Evolutionary conservation across 805 yeast species (phyloP).

Genomic region (Candida manassasensis): DNA sequence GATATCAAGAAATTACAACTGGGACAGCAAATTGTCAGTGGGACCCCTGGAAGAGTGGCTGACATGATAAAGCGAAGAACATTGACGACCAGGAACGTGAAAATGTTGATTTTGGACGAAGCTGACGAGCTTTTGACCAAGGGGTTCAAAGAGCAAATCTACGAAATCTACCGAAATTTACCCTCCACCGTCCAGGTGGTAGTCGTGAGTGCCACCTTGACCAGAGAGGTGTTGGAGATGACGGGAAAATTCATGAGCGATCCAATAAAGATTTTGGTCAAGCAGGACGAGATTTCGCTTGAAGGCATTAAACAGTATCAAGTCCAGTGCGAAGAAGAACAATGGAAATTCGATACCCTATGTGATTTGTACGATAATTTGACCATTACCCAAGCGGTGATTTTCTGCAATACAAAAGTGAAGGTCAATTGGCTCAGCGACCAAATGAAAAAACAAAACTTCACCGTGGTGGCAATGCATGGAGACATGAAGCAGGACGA

Average conservation of each 20-base stretch:
- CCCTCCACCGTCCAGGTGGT: conserved; percentile 91
- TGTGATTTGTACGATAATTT: conserved; percentile 93
- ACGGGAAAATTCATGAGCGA: conserved; percentile 88
- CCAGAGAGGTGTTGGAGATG: conserved; percentile 85
- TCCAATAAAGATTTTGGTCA: conserved; percentile 91
- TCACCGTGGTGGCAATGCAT: conserved; percentile 94
- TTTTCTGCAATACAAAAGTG: conserved; percentile 93
- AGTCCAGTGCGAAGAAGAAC: conserved; percentile 87
- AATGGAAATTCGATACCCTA: conserved; percentile 89
- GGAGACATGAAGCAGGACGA: conserved; percentile 96
- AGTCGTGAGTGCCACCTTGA: conserved; percentile 90
- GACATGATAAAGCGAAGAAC: conserved; percentile 87
- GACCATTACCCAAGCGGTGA: conserved; percentile 95
- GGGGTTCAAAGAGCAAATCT: conserved; percentile 94
- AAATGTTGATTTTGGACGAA: conserved; percentile 90
- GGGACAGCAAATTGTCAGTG: conserved; percentile 90
- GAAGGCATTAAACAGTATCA: conserved; percentile 94
- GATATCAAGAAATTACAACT: conserved; percentile 70
- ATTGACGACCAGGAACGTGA: conserved; percentile 67
- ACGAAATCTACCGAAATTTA: conserved; percentile 79
- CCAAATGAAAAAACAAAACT: conserved; percentile 72
- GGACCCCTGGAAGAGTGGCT: conserved; percentile 93
- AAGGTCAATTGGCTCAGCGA: conserved; percentile 90
- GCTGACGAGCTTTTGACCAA: conserved; percentile 93
- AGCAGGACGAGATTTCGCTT: conserved; percentile 87